These are phyloP conservation scores for Eucalyptus fibrosa DNA, from an alignment of 345 rosid species.

Conservation along the genomic window DNA sequence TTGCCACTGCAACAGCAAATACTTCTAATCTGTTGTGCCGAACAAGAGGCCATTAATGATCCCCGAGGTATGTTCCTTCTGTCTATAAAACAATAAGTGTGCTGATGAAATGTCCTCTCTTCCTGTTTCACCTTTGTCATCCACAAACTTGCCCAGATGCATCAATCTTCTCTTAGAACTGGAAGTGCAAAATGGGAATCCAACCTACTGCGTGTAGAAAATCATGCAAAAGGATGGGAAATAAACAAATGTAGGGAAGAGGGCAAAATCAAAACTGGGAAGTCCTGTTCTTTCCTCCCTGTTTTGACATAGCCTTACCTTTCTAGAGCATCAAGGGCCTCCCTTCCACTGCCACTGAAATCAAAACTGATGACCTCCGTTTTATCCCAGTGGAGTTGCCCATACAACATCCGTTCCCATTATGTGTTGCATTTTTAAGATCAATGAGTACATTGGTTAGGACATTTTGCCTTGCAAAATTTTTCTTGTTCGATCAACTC, in stretches of 20 bases:
- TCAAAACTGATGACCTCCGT: not conserved
- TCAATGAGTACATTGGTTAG: not conserved
- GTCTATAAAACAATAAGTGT: not conserved
- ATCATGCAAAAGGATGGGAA: not conserved
- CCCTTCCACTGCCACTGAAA: not conserved
- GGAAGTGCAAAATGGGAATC: not conserved
- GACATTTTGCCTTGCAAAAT: not conserved
- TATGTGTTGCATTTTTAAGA: not conserved
- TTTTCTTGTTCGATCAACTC: not conserved
- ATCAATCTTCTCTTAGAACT: not conserved
- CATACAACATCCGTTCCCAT: not conserved
- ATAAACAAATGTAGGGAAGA: not conserved
- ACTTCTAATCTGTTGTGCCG: slow-evolving; percentile 71
- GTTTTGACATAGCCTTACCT: not conserved
- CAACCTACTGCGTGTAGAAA: not conserved
- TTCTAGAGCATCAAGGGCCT: not conserved
- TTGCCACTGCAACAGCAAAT: slow-evolving; percentile 75
- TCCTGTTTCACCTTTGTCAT: not conserved
- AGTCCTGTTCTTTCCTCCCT: not conserved
- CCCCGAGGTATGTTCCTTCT: slow-evolving; percentile 38
- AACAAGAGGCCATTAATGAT: slow-evolving; percentile 69
- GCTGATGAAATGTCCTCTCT: not conserved
- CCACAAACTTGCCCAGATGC: not conserved
- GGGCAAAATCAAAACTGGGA: not conserved
- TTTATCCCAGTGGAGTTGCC: not conserved